A percentile compares a stretch with the other conserved stretches of the same genome.
phyloP scores from a whole-genome alignment of 2,329 filamentous ascomycete species.

The Mycogone perniciosa region DNA sequence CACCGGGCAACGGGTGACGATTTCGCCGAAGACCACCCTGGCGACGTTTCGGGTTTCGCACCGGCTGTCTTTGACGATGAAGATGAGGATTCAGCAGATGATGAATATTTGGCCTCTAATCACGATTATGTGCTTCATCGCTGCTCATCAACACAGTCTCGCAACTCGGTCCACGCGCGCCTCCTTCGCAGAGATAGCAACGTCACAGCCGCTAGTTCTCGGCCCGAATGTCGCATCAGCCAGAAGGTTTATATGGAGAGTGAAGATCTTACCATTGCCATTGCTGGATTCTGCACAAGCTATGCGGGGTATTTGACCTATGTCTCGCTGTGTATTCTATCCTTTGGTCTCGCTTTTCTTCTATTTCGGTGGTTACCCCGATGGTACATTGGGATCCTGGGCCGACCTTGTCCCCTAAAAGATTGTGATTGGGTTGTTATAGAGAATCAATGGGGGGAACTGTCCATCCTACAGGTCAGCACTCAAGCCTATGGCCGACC shows the following conservation, averaged over 20 bases:
- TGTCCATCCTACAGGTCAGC: conserved; percentile 66
- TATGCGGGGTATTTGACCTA: conserved; percentile 63
- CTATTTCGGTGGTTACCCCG: conserved; percentile 84
- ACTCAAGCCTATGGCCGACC: conserved; percentile 47
- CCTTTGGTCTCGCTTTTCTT: conserved; percentile 74
- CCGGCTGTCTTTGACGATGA: conserved; percentile 31
- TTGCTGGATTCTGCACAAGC: conserved; percentile 85
- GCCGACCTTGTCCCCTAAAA: conserved; percentile 59
- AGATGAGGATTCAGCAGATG: conserved; percentile 34
- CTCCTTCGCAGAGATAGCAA: conserved; percentile 67
- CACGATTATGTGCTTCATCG: conserved; percentile 49
- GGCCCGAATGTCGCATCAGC: conserved; percentile 57
- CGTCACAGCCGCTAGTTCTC: conserved; percentile 60
- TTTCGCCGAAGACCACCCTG: conserved; percentile 28
- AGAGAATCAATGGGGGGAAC: conserved; percentile 97
- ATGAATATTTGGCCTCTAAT: conserved; percentile 34
- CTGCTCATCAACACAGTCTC: conserved; percentile 56
- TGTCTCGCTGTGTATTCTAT: conserved; percentile 60
- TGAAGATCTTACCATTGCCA: conserved; percentile 88
- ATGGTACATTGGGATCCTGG: conserved; percentile 74
- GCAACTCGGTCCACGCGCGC: conserved; percentile 51
- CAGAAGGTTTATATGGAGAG: conserved; percentile 93
- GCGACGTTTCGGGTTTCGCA: conserved; percentile 23
- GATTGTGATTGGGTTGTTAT: conserved; percentile 88
- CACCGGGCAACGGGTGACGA: conserved; percentile 21